Conservation (phyloP, 768 basidiomycete genomes). For the Dendrothele bispora region DNA sequence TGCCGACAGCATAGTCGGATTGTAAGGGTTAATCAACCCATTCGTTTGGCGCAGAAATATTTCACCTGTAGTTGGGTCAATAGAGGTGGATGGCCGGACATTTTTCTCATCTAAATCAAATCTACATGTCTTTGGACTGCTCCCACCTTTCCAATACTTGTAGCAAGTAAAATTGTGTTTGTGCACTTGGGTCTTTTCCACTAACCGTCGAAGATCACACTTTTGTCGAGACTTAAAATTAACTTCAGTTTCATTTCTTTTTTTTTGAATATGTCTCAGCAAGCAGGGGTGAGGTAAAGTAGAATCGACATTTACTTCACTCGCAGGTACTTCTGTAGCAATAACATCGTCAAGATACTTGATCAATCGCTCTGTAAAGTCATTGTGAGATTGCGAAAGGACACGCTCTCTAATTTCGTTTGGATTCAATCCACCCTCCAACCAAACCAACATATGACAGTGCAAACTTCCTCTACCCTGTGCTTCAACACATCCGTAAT, state of each 20-base stretch:
- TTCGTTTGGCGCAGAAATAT: conserved; percentile 32
- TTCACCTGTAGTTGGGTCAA: conserved; percentile 32
- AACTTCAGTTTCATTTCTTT: not conserved
- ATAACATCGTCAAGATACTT: conserved; percentile 24
- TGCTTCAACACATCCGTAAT: conserved; percentile 42
- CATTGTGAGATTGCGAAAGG: conserved; percentile 8
- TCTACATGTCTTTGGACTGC: conserved; percentile 23
- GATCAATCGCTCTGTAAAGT: conserved; percentile 18
- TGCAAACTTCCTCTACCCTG: conserved; percentile 38
- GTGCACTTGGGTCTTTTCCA: conserved; percentile 27
- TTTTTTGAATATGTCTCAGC: conserved; percentile 16
- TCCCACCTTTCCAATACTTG: conserved; percentile 31
- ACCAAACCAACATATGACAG: conserved; percentile 41
- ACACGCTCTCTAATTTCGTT: conserved; percentile 21
- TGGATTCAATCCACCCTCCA: conserved; percentile 31
- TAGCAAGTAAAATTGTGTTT: conserved; percentile 33
- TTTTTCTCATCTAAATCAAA: conserved; percentile 28
- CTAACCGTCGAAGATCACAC: conserved; percentile 24
- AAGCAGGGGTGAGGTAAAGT: conserved; percentile 11
- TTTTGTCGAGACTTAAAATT: not conserved
- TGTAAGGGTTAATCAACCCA: conserved; percentile 43
- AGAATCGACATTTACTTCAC: not conserved
- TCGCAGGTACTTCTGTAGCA: conserved; percentile 21
- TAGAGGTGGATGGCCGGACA: conserved; percentile 1
- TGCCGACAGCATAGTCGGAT: conserved; percentile 31